A percentile compares a stretch with the other conserved stretches of the same genome.
phyloP scores from a whole-genome alignment of 1,139 yeast genomes.

The Lodderomyces margitis region DNA sequence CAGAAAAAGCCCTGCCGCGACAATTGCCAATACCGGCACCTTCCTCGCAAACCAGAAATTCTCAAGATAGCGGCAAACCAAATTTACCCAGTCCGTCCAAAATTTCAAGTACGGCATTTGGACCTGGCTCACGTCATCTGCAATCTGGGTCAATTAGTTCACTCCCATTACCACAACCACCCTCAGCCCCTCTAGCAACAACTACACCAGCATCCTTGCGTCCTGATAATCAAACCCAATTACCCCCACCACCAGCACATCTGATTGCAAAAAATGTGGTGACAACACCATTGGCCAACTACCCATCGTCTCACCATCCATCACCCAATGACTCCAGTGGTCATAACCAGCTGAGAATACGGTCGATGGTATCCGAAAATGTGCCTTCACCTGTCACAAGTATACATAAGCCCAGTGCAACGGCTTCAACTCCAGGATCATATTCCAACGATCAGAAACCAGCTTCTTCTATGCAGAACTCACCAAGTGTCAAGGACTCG shows the following conservation, averaged over 20 bases:
- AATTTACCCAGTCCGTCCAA: slow-evolving; percentile 7
- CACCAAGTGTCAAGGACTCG: slow-evolving; percentile 16
- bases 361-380: slow-evolving; percentile 7
- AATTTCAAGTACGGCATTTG: neutral
- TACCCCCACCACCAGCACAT: slow-evolving; percentile 5
- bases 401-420: neutral
- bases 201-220: slow-evolving; percentile 3
- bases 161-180: slow-evolving; percentile 13
- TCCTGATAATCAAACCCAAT: slow-evolving; percentile 3
- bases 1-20: slow-evolving; percentile 4
- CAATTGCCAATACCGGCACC: slow-evolving; percentile 10
- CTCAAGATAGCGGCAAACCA: slow-evolving; percentile 5
- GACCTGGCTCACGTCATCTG: neutral
- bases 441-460: slow-evolving; percentile 5
- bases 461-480: neutral
- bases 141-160: slow-evolving; percentile 3
- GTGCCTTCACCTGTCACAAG: slow-evolving; percentile 3
- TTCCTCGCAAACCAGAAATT: slow-evolving; percentile 2
- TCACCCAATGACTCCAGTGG: slow-evolving; percentile 7
- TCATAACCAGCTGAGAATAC: slow-evolving; percentile 6
- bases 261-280: neutral
- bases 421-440: slow-evolving; percentile 4
- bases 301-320: slow-evolving; percentile 1
- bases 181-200: slow-evolving; percentile 8
- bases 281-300: slow-evolving; percentile 4